Evolutionary conservation across 2,329 filamentous ascomycete species (phyloP).

Genomic region (Colletotrichum plurivorum): DNA sequence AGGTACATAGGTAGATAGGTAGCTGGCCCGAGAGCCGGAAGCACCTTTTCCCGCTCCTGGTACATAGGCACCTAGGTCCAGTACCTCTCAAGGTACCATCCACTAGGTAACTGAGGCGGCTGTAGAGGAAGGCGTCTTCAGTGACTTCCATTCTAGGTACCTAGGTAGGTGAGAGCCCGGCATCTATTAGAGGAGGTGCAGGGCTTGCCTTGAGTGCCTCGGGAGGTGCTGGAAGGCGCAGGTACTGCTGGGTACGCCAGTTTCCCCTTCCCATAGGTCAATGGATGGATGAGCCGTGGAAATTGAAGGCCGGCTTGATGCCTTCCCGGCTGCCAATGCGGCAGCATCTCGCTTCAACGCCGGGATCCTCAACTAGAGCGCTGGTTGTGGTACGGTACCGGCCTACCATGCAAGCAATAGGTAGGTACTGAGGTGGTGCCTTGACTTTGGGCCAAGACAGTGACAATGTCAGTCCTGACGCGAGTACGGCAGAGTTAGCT

Average conservation of each 20-base stretch:
- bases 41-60: constrained; percentile 17
- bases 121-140: no score
- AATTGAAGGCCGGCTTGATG: constrained; percentile 28
- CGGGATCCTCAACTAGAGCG: no score
- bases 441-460: neutral
- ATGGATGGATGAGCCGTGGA: constrained; percentile 31
- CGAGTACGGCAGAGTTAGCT: constrained; percentile 12
- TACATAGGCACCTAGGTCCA: neutral
- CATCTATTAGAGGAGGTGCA: no score
- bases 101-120: no score
- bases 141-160: no score
- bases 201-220: neutral
- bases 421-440: no score
- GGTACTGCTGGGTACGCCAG: neutral
- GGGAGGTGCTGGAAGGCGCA: neutral
- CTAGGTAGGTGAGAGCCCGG: no score
- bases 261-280: constrained; percentile 29
- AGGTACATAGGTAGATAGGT: neutral
- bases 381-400: no score
- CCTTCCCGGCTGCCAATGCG: constrained; percentile 22
- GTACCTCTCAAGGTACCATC: neutral
- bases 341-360: neutral
- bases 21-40: constrained; percentile 21
- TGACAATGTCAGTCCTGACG: neutral
- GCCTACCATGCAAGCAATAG: no score